A percentile compares a stretch with the other conserved stretches of the same genome.
phyloP scores from a whole-genome alignment of 2,329 filamentous ascomycete species.

The Colletotrichum truncatum region DNA sequence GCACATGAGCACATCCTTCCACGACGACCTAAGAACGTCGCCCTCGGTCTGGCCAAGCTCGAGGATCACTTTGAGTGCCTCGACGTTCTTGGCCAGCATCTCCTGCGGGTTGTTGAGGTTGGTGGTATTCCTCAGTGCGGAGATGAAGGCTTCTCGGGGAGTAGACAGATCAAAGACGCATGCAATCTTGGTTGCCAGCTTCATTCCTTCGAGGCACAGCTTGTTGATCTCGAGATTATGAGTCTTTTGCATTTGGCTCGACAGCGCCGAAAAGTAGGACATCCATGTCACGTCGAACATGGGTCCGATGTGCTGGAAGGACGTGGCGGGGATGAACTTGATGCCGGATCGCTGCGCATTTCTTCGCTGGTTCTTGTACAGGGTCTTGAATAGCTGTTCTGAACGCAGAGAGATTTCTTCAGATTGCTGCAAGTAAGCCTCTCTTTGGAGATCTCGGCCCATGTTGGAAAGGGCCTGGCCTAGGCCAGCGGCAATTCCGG shows the following conservation, averaged over 20 bases:
- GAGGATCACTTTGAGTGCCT: constrained; percentile 89
- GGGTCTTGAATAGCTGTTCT: constrained; percentile 89
- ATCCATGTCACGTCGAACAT: constrained; percentile 99
- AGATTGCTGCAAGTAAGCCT: constrained; percentile 93
- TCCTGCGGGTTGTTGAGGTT: constrained; percentile 96
- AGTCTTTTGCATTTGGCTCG: constrained; percentile 90
- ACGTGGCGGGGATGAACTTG: constrained; percentile 91
- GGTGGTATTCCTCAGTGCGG: constrained; percentile 90
- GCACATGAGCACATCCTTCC: constrained; percentile 94
- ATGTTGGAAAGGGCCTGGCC: constrained; percentile 92
- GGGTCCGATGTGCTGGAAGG: constrained; percentile 92
- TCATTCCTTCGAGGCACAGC: constrained; percentile 94
- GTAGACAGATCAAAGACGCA: constrained; percentile 94
- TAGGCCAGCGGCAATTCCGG: constrained; percentile 81
- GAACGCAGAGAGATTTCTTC: constrained; percentile 84
- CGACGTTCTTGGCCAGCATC: constrained; percentile 95
- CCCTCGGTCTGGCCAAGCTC: constrained; percentile 95
- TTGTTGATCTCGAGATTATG: constrained; percentile 93
- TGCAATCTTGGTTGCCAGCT: constrained; percentile 89
- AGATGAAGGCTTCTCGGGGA: constrained; percentile 94
- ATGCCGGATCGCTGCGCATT: constrained; percentile 75
- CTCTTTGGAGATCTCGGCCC: constrained; percentile 88
- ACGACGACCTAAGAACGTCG: constrained; percentile 87
- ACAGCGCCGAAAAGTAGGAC: constrained; percentile 96
- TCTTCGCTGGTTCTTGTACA: constrained; percentile 88